phyloP scores from a whole-genome alignment of 176 grass and related monocot species.

The Carex cristatella region DNA sequence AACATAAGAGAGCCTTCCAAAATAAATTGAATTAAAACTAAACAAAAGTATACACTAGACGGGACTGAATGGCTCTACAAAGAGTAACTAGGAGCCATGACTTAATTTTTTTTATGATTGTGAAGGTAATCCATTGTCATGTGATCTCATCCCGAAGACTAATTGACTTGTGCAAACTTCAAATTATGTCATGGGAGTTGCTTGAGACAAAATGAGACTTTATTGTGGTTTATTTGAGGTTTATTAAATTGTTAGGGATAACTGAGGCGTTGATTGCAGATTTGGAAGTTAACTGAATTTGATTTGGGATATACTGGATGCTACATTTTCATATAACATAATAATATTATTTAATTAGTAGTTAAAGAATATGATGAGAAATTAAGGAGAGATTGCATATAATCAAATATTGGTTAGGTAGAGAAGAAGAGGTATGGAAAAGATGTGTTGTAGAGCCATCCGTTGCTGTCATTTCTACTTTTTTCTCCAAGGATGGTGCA shows the following conservation, averaged over 20 bases:
- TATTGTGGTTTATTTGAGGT: neutral
- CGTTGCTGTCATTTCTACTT: constrained; percentile 46
- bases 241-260: neutral
- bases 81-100: neutral
- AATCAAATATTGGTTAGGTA: constrained; percentile 35
- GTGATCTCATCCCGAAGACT: neutral
- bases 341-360: neutral
- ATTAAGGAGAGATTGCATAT: neutral
- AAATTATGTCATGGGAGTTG: neutral
- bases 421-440: constrained; percentile 44
- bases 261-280: neutral
- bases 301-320: neutral
- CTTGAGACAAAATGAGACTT: neutral
- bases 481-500: constrained; percentile 40
- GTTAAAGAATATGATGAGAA: neutral
- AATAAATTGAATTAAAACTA: neutral
- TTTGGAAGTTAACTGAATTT: neutral
- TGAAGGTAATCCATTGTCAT: neutral
- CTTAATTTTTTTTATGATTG: neutral
- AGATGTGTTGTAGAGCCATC: constrained; percentile 45
- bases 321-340: neutral
- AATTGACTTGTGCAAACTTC: neutral
- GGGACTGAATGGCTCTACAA: neutral
- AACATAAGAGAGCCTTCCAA: neutral
- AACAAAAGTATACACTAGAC: neutral